These are phyloP conservation scores for Pilaira anomala DNA, from an alignment of 192 early-diverging fungal genomes.

Conservation along the genomic window DNA sequence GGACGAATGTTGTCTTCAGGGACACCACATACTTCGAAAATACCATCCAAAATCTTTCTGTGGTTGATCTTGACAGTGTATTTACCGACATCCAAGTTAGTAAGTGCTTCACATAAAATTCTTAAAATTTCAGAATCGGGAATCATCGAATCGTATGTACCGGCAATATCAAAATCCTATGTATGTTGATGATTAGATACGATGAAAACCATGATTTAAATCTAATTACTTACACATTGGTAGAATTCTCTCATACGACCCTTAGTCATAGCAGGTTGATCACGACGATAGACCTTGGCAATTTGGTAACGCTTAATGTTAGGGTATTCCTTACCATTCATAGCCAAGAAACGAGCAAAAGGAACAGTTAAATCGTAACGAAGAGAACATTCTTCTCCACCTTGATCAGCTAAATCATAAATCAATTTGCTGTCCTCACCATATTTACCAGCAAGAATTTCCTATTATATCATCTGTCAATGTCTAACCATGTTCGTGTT, in stretches of 20 bases:
- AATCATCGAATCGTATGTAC: constrained; percentile 93
- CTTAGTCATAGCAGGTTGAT: constrained; percentile 97
- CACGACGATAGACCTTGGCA: constrained; percentile 96
- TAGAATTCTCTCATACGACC: constrained; percentile 99
- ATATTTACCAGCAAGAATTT: constrained; percentile 95
- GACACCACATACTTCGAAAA: constrained; percentile 96
- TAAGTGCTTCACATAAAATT: constrained; percentile 80
- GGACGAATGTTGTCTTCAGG: constrained; percentile 81
- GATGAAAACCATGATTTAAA: background rate
- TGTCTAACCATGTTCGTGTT: background rate
- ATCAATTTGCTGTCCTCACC: constrained; percentile 99
- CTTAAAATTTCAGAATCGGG: constrained; percentile 90
- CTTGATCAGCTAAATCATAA: constrained; percentile 96
- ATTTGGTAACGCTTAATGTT: constrained; percentile 98
- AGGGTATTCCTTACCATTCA: constrained; percentile 77
- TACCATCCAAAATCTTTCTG: constrained; percentile 95
- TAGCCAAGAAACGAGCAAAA: constrained; percentile 93
- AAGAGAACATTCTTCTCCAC: constrained; percentile 92
- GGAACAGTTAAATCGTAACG: constrained; percentile 98
- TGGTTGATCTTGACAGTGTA: constrained; percentile 97
- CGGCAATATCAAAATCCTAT: constrained; percentile 97
- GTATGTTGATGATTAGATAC: background rate
- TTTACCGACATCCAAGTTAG: constrained; percentile 75
- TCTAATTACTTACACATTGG: constrained; percentile 72
- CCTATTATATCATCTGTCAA: constrained; percentile 30